phyloP scores from a whole-genome alignment of 1,284 basidiomycete genomes.

The Sphagnurus paluster region DNA sequence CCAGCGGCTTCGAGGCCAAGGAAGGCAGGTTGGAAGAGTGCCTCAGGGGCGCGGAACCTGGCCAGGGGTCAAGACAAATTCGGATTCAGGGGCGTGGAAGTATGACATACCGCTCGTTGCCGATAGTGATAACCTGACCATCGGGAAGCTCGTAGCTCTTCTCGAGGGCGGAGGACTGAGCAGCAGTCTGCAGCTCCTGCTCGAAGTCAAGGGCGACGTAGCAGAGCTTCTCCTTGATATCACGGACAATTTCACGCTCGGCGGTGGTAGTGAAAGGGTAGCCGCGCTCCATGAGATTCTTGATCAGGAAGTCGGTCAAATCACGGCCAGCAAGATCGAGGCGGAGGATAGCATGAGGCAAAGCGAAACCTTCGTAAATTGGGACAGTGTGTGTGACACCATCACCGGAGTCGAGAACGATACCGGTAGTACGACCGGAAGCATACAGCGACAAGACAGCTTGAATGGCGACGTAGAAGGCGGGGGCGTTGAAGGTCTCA shows the following conservation, averaged over 20 bases:
- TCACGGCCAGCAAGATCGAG: constrained; percentile 96
- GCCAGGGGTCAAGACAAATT: constrained; percentile 9
- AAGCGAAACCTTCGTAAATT: constrained; percentile 94
- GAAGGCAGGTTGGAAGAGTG: constrained; percentile 95
- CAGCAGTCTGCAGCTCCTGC: constrained; percentile 92
- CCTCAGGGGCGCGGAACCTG: constrained; percentile 95
- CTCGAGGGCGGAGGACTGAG: constrained; percentile 89
- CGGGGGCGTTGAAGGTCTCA: constrained; percentile 93
- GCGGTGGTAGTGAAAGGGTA: constrained; percentile 95
- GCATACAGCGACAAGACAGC: constrained; percentile 92
- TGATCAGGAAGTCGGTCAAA: constrained; percentile 90
- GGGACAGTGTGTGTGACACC: constrained; percentile 94
- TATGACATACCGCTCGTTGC: constrained; percentile 81
- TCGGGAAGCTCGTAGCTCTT: constrained; percentile 97
- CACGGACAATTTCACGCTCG: constrained; percentile 94
- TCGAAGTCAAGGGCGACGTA: constrained; percentile 98
- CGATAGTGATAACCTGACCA: constrained; percentile 96
- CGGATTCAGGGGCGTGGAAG: background rate
- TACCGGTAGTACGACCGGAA: constrained; percentile 91
- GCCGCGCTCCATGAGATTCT: constrained; percentile 92
- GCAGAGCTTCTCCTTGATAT: constrained; percentile 99
- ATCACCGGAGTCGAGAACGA: constrained; percentile 92
- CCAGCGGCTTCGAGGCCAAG: constrained; percentile 91
- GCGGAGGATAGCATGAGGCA: constrained; percentile 94
- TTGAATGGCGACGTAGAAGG: constrained; percentile 94